Base-by-base conservation (phyloP, 257 asterid genomes). In the Phtheirospermum japonicum region DNA sequence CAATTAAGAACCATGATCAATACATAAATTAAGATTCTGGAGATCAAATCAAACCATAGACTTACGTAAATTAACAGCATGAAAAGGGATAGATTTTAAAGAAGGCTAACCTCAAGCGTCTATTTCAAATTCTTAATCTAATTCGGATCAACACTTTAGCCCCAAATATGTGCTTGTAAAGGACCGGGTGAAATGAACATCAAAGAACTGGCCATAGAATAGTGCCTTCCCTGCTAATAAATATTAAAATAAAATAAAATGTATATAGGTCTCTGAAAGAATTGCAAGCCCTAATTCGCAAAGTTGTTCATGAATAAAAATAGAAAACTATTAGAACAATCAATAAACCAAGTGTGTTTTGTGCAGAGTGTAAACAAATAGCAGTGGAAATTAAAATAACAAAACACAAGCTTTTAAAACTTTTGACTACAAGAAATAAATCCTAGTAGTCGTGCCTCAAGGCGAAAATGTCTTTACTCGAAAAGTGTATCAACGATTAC, bases 161-260 rank as follows among this genome's bases (percentile, higher is more conserved):
- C 64, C 95, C 96, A 72, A 90, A 90, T 70, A 90, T 90, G 70
- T 90, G 98, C 85, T 90, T 90, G 80, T 90, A 90, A 72, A 90
- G 66, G 98, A 88, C 40, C 98, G 81, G 9, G 98, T 90, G 78
- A 90, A 90, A 79, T 90, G 98, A 70, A 88, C 98, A 80, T 90
- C 98, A 51, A 90, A 95, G 57, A 90, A 94, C 72, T 90, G 98
- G 11, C 98, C 98, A 82, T 90, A 96, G 76, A 90, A 88, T n/a
- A 90, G 83, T 28, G 98, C 98, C 75, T 90, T 90, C 52, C 94
- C 98, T 11, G 88, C 98, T 90, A 71, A 45, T 72, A 69, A 57
- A 57, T 61, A 60, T 9, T n/a, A n/a, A n/a, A n/a, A 56, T 17
- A 3, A 42, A 10, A 17, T 37, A 68, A 55, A 36, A 45, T 18